phyloP scores from a whole-genome alignment of 2,329 filamentous ascomycete genomes.

The Botryotinia globosa region DNA sequence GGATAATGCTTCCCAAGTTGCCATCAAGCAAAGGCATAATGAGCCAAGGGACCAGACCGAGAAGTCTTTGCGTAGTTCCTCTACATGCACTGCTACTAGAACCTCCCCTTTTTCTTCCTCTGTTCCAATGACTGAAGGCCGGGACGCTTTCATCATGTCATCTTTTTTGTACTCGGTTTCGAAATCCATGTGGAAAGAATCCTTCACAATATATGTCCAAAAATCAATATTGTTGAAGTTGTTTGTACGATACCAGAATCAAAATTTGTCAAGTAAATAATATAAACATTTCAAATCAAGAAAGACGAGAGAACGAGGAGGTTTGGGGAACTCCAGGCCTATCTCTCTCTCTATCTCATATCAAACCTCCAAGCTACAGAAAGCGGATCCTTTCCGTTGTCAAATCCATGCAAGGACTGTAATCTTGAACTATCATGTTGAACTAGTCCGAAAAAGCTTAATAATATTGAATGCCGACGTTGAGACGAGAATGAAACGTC shows the following conservation, averaged over 20 bases:
- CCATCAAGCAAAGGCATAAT: constrained; percentile 30
- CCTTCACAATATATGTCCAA: neutral
- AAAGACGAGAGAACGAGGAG: neutral
- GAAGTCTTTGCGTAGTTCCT: constrained; percentile 39
- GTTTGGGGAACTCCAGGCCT: neutral
- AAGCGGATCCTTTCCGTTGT: neutral
- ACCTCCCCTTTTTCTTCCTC: neutral
- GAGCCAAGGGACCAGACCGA: constrained; percentile 46
- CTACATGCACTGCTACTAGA: neutral
- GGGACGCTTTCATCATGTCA: neutral
- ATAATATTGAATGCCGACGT: neutral
- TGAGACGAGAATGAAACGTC: neutral
- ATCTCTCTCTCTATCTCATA: neutral
- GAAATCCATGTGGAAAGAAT: neutral
- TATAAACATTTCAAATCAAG: neutral
- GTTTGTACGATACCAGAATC: neutral
- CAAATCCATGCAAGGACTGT: neutral
- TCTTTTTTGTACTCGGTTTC: neutral
- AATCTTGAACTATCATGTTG: neutral
- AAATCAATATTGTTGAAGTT: neutral
- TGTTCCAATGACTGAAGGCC: neutral
- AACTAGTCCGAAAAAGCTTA: neutral
- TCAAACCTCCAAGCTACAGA: neutral
- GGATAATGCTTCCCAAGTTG: constrained; percentile 5
- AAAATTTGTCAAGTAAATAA: neutral